Percentiles rank a stretch among this genome's conserved stretches.
Conservation (phyloP, 169 alveolate species). For the Condylostoma magnum region DNA sequence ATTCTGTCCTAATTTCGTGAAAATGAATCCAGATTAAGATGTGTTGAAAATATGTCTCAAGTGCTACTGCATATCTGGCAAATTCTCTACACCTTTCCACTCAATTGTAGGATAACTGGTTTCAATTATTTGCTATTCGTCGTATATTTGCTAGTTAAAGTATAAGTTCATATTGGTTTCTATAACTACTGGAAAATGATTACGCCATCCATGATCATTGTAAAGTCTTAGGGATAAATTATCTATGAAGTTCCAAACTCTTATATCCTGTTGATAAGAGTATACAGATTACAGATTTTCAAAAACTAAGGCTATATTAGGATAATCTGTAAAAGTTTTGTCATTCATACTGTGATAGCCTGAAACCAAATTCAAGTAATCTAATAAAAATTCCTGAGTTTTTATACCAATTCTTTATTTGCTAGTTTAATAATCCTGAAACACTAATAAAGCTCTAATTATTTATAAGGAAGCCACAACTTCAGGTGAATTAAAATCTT, state of each 20-base stretch:
- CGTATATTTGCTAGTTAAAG: constrained; percentile 42
- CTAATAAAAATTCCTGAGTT: constrained; percentile 38
- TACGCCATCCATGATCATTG: constrained; percentile 37
- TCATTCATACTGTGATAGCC: constrained; percentile 44
- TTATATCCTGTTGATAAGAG: constrained; percentile 20
- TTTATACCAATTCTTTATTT: constrained; percentile 45
- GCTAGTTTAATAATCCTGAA: no score
- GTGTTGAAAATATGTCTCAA: constrained; percentile 34
- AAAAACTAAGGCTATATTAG: constrained; percentile 15
- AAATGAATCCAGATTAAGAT: constrained; percentile 29
- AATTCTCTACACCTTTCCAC: constrained; percentile 27
- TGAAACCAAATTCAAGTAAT: constrained; percentile 35
- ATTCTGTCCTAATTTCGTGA: constrained; percentile 29
- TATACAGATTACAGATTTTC: constrained; percentile 25
- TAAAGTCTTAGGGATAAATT: no score
- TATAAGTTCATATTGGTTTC: constrained; percentile 33
- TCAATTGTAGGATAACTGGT: constrained; percentile 41
- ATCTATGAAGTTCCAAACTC: constrained; percentile 19
- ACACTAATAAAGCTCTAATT: neutral
- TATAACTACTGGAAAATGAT: constrained; percentile 54
- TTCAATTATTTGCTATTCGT: constrained; percentile 23
- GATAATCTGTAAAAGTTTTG: neutral
- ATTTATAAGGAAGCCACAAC: neutral
- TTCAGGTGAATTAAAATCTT: neutral
- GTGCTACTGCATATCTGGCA: neutral